Evolutionary conservation across 2,329 filamentous ascomycete genomes (phyloP).

Genomic region (Aspergillus brasiliensis): DNA sequence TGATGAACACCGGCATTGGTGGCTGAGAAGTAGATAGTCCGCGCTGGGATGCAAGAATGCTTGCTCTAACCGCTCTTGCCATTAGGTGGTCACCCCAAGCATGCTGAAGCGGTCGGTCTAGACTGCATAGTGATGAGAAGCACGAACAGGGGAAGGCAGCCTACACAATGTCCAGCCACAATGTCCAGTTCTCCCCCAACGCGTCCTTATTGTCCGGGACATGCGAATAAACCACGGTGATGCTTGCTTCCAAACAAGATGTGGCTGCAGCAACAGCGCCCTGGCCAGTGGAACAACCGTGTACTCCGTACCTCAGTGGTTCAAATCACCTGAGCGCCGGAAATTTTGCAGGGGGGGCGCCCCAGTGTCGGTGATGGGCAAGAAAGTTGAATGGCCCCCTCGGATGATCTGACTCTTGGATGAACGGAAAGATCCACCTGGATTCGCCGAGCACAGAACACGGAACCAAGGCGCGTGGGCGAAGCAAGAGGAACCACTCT

Average conservation of each 20-base stretch:
- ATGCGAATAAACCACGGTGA: neutral
- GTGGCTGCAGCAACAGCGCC: constrained; percentile 31
- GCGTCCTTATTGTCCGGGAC: constrained; percentile 17
- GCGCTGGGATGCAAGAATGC: neutral
- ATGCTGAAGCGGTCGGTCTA: neutral
- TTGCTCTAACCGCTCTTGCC: neutral
- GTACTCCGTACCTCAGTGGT: constrained; percentile 15
- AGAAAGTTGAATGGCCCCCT: constrained; percentile 15
- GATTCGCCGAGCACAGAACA: constrained; percentile 9
- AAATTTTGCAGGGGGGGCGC: constrained; percentile 15
- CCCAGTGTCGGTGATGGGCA: constrained; percentile 5
- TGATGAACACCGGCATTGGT: neutral
- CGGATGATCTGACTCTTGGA: constrained; percentile 12
- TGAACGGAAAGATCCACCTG: constrained; percentile 16
- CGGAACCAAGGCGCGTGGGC: constrained; percentile 8
- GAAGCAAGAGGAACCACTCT: constrained; percentile 9
- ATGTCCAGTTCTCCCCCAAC: constrained; percentile 7
- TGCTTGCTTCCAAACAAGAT: constrained; percentile 23
- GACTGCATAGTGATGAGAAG: neutral
- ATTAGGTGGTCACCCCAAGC: neutral
- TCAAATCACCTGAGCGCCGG: constrained; percentile 22
- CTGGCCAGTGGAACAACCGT: constrained; percentile 19
- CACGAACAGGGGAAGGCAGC: neutral
- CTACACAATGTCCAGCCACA: constrained; percentile 6
- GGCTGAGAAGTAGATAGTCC: neutral